These are phyloP conservation scores for Rubroboletus satanas DNA, from an alignment of 768 basidiomycete species.

Conservation along the genomic window DNA sequence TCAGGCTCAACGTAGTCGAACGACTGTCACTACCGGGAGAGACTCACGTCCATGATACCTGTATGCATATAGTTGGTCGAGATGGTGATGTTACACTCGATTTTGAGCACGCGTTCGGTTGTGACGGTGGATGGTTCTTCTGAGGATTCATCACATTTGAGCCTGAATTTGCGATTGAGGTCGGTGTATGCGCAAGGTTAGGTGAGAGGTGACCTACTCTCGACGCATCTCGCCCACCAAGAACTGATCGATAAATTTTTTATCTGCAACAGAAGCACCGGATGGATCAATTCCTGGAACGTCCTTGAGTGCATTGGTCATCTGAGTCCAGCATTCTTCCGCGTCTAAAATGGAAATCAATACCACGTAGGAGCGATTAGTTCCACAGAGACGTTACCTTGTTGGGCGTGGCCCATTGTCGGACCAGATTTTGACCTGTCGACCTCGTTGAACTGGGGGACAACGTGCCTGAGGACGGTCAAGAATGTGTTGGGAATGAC, in stretches of 20 bases:
- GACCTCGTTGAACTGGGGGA: constrained; percentile 89
- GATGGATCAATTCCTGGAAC: constrained; percentile 46
- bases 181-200: constrained; percentile 11
- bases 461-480: constrained; percentile 62
- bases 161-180: constrained; percentile 38
- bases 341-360: constrained; percentile 55
- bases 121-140: constrained; percentile 67
- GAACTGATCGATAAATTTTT: constrained; percentile 75
- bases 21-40: constrained; percentile 3
- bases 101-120: constrained; percentile 75
- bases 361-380: neutral
- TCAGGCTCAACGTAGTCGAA: neutral
- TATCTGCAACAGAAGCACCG: constrained; percentile 32
- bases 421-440: constrained; percentile 41
- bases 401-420: constrained; percentile 70
- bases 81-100: constrained; percentile 88
- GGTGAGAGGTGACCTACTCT: constrained; percentile 40
- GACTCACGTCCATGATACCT: constrained; percentile 75
- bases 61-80: constrained; percentile 85
- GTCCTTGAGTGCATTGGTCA: constrained; percentile 69
- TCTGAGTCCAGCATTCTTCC: constrained; percentile 83
- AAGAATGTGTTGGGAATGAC: constrained; percentile 72
- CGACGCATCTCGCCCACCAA: constrained; percentile 75
- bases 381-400: constrained; percentile 39
- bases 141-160: constrained; percentile 77